Base-by-base conservation (phyloP, 306 rosid genomes). In the Casuarina cunninghamiana region DNA sequence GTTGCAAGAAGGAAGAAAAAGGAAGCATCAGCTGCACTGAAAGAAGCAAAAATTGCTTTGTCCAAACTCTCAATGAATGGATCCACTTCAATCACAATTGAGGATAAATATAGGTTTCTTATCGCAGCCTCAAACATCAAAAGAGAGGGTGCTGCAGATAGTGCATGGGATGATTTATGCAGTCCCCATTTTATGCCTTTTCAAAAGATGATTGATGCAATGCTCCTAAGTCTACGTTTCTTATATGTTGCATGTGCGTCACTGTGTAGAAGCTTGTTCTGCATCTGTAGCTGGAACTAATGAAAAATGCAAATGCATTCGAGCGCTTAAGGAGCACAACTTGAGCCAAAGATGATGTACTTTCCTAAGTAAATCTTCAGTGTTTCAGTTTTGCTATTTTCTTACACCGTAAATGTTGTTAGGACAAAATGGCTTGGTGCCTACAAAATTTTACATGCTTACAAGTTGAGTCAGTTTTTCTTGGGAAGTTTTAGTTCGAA, bases 141-240 rank as follows among this genome's bases (percentile, higher is more conserved):
- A 81, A 7, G 60, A 80, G 96, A 88, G 85, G 97, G 97, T 2
- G 86, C 90, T 12, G 97, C 97, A 37, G 97, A 92, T 79, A 82
- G 96, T 80, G 97, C 97, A 61, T 92, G 97, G 97, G 92, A 92
- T 72, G 97, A 92, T 76, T n/a, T n/a, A n/a, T 92, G 61, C 66
- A 81, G 58, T 16, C 16, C 42, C 11, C 44, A 16, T 85, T 9
- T 57, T 69, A 66, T 79, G 71, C 71, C 71, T 58, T 41, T 42
- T 70, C 81, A 57, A 71, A 69, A 51, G 62, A 69, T 55, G 83
- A 77, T 44, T 62, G 76, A 72, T 16, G 75, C 82, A 62, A 69
- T 83, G 80, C 77, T 63, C 43, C 32, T n/a, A n/a, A 70, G 77
- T 58, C 66, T 65, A 78, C 74, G 84, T 80, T 78, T 53, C 46